Evolutionary conservation across 495 filamentous ascomycete species (phyloP), one percentile per base, ranked within the genome.

Genomic region (Aspergillus asperescens): DNA sequence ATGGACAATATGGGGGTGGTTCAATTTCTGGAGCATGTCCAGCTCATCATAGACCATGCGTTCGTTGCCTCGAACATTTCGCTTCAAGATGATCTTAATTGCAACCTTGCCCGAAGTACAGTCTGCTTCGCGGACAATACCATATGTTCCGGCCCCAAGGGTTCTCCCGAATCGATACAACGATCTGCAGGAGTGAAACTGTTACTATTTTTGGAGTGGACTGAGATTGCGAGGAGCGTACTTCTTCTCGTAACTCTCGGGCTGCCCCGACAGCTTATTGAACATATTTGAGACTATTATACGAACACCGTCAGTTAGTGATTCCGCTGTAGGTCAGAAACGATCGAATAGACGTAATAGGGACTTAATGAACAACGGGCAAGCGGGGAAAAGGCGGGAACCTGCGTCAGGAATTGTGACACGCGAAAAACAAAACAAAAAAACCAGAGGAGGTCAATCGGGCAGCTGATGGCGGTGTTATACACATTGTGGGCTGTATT

Each of bases 1-100:
- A 54, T 86, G 85, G 69, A 99, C 94, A 64, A 99, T 99, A 71
- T 97, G 88, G 23, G 89, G 88, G 67, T 99, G 94, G 57, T 91
- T 79, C 59, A 99, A 81, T 29, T 79, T 76, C 72, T 95, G 89
- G 58, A 99, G 76, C 80, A 99, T 86, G 50, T 89, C 80, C 61
- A 99, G 77, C 74, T 99, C 93, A 73, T 97, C 94, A 64, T 94
- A 90, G 24, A 99, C 93, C 93, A 99, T 99, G 64, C 83, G 81
- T 73, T 99, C 93, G 59, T 97, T 97, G 48, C 93, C 94, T 54
- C 89, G 89, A 62, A 99, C 93, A 73, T 95, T 96, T 74, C 96
- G 96, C 82, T 99, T 99, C 58, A 99, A 77, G 65, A 99, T 99
- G 66, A 99, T 97, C 78, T 99, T 99, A 66, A 99, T 79, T 16